These are phyloP conservation scores for Hylodesmum podocarpum DNA, from an alignment of 306 rosid genomes.

Conservation along the genomic window DNA sequence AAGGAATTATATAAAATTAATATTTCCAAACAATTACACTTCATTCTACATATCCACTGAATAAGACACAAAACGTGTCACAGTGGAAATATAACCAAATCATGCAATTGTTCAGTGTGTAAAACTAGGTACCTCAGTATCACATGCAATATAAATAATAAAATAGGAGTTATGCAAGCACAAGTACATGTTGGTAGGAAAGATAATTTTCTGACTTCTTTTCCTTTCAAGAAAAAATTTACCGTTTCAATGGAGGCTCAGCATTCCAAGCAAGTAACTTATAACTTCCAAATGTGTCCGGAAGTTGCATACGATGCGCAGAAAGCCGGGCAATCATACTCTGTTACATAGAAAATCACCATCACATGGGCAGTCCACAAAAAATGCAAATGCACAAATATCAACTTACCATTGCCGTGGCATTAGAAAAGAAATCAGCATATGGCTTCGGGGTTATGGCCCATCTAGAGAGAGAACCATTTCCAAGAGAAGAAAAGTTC, in stretches of 20 bases:
- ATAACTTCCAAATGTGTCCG: conserved; percentile 66
- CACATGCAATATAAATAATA: conserved; percentile 19
- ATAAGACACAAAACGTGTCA: conserved; percentile 4
- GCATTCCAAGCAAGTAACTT: conserved; percentile 64
- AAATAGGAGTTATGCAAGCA: conserved; percentile 2
- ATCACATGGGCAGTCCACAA: conserved; percentile 31
- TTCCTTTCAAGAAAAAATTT: conserved; percentile 13
- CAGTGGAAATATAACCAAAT: no score
- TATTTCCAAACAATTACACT: neutral
- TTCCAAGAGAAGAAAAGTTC: conserved; percentile 55
- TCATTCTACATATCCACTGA: neutral
- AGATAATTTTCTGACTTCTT: neutral
- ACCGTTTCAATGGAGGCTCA: conserved; percentile 62
- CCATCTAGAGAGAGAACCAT: conserved; percentile 64
- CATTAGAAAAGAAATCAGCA: conserved; percentile 57
- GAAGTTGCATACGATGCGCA: conserved; percentile 72
- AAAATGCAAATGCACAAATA: conserved; percentile 33
- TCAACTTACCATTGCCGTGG: conserved; percentile 65
- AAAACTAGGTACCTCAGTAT: conserved; percentile 10
- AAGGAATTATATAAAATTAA: neutral
- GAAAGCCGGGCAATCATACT: conserved; percentile 62
- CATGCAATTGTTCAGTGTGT: no score
- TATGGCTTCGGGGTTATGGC: conserved; percentile 61
- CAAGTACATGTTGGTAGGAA: conserved; percentile 7
- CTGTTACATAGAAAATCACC: conserved; percentile 46